Percentiles rank a stretch among this genome's conserved stretches.
Evolutionary conservation across 495 filamentous ascomycete genomes (phyloP).

Genomic region (Annulohypoxylon bovei): DNA sequence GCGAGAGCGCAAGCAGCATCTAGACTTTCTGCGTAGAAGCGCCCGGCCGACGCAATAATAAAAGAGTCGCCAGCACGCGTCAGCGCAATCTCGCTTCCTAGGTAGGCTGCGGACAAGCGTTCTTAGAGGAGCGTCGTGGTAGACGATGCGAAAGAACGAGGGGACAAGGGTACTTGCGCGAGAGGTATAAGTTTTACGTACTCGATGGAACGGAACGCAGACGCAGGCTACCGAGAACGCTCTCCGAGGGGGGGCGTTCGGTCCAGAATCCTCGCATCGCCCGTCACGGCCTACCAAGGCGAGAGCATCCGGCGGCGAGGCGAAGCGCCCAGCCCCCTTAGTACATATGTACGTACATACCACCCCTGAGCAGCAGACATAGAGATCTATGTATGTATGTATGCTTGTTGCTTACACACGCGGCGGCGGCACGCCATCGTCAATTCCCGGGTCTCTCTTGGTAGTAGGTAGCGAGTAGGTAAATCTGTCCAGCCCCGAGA

Average conservation of each 20-base stretch:
- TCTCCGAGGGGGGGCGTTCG: not conserved
- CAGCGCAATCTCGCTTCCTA: slow-evolving; percentile 27
- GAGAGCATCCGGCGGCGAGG: slow-evolving; percentile 23
- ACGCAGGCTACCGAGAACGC: not conserved
- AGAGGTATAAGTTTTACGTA: slow-evolving; percentile 30
- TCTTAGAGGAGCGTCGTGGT: not conserved
- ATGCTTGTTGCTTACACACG: slow-evolving; percentile 15
- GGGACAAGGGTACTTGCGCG: not conserved
- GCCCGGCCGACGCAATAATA: not conserved
- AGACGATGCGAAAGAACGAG: not conserved
- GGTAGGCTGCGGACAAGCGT: not conserved
- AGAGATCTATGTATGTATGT: no score
- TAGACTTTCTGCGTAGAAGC: not conserved
- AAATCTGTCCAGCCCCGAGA: not conserved
- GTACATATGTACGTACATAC: not conserved
- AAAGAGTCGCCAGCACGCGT: slow-evolving; percentile 7
- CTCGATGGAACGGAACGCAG: slow-evolving; percentile 30
- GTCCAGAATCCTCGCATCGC: slow-evolving; percentile 2
- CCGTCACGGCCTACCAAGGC: no score
- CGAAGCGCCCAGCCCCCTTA: not conserved
- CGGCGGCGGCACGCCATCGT: not conserved
- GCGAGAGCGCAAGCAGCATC: not conserved
- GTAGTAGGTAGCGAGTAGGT: not conserved
- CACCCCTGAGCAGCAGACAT: not conserved
- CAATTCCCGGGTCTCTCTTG: not conserved